Evolutionary conservation across 257 asterid species (phyloP), one percentile per base, ranked within the genome.

Genomic region (Paulownia fortunei): DNA sequence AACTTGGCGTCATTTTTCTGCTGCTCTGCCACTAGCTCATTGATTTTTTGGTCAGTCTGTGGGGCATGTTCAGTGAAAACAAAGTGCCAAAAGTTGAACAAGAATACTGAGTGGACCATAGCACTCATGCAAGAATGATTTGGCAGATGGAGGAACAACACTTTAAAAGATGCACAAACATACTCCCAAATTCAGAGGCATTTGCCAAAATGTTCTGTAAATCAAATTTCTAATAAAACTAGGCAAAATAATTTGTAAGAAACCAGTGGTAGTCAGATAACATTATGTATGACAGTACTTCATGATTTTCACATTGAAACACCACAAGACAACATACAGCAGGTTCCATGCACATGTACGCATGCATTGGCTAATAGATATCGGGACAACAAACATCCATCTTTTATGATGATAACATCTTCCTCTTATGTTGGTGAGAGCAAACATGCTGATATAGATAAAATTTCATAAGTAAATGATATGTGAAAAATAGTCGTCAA

Each of bases 1-100:
- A 92, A 77, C 89, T 89, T 87, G 85, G 99, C 99, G 77, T 96
- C 99, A 80, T 87, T 96, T 81, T 93, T 96, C 86, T 96, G 97
- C 85, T 96, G 98, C 90, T 96, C 99, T 72, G 97, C 86, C 77
- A 96, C 90, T 71, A 96, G 90, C 86, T 93, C 96, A 82, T 87
- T 92, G 83, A 96, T 96, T 87, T 86, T 87, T 89, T 92, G 94
- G 80, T 96, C 97, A 72, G 88, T 96, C 90, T 87, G 99, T 96
- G 74, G 69, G 91, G 75, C 79, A 80, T 67, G 88, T 82, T 91
- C 81, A 92, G 90, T 41, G 88, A 88, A 93, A 89, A 87, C 97
- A 82, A 69, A 62, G 39, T 18, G 66, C 82, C 23, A 64, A 79
- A 61, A 59, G 46, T 67, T 69, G 76, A 54, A 69, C 72, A 54